Base-by-base conservation (phyloP, 805 yeast species). In the Candida orba region DNA sequence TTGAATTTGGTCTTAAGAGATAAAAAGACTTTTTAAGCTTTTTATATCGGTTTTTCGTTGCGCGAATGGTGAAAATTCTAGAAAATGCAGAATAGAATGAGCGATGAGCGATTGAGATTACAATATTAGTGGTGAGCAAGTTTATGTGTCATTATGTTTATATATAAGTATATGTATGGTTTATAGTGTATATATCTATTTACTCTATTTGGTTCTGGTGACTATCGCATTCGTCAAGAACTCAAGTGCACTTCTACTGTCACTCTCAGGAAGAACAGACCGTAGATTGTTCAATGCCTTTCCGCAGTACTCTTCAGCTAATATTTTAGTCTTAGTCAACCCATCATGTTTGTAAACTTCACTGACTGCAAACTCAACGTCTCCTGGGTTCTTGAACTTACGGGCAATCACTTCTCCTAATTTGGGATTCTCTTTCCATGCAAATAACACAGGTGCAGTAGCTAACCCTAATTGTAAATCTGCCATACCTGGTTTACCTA, bases 401-500 rank as follows among this genome's bases (percentile, higher is more conserved):
- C 98, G 76, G 22, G 78, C 79, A 53, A 93, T 89, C 56, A 91
- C 64, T 32, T 78, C 80, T 3, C 97, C 98, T 39, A 93, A 71
- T 45, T 81, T 84, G 0, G 96, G 95, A 55, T 78, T 79, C 56
- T 83, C 78, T 56, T 77, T 80, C 99, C 99, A 93, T 1, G 99
- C 98, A 64, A 75, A 93, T 43, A 93, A 68, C 3, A 91, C 89
- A 1, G 99, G 99, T 0, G 97, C 98, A 1, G 99, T 93, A 2
- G 98, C 98, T 53, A 93, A 73, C 0, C 99, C 99, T 36, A 93
- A 71, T 62, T 90, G 79, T 53, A 93, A 72, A 66, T 93, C 99
- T 4, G 96, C 97, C 54, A 93, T 95, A 8, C 95, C 82, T 3
- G 99, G 98, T 63, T 93, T 93, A 32, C 99, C 99, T 45, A 93